These are phyloP conservation scores for Russula abietina DNA, from an alignment of 768 basidiomycete genomes.

Conservation along the genomic window DNA sequence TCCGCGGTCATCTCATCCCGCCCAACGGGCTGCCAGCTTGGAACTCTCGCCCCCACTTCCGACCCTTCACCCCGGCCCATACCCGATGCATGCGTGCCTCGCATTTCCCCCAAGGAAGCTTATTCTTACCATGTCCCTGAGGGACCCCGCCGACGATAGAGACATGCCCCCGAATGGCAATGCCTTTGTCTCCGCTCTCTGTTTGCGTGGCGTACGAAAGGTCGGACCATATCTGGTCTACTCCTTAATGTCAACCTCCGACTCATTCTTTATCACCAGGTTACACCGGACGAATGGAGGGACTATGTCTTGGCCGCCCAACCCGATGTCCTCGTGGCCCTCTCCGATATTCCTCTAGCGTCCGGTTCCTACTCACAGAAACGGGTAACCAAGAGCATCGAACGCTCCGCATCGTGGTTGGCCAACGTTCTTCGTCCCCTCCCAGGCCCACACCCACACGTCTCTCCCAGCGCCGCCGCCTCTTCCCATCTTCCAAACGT, in stretches of 20 bases:
- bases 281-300: slow-evolving; percentile 51
- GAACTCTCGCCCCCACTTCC: slow-evolving; percentile 64
- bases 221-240: slow-evolving; percentile 35
- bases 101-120: slow-evolving; percentile 47
- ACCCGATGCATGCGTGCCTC: slow-evolving; percentile 60
- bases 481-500: slow-evolving; percentile 38
- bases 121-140: slow-evolving; percentile 51
- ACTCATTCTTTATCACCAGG: slow-evolving; percentile 34
- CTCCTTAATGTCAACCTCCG: slow-evolving; percentile 8
- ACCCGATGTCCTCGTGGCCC: slow-evolving; percentile 67
- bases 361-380: slow-evolving; percentile 68
- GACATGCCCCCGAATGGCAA: slow-evolving; percentile 74
- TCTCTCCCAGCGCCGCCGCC: not conserved
- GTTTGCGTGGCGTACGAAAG: slow-evolving; percentile 66
- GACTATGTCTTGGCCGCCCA: slow-evolving; percentile 45
- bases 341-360: slow-evolving; percentile 66
- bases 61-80: slow-evolving; percentile 45
- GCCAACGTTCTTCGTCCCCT: slow-evolving; percentile 42
- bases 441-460: slow-evolving; percentile 7
- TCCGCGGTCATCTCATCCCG: not conserved
- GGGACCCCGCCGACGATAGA: slow-evolving; percentile 58
- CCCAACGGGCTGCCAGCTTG: slow-evolving; percentile 42
- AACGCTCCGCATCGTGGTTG: slow-evolving; percentile 63
- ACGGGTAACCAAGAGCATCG: slow-evolving; percentile 67
- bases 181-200: slow-evolving; percentile 47